phyloP scores from a whole-genome alignment of 2,329 filamentous ascomycete genomes.

The Aureobasidium sp. region DNA sequence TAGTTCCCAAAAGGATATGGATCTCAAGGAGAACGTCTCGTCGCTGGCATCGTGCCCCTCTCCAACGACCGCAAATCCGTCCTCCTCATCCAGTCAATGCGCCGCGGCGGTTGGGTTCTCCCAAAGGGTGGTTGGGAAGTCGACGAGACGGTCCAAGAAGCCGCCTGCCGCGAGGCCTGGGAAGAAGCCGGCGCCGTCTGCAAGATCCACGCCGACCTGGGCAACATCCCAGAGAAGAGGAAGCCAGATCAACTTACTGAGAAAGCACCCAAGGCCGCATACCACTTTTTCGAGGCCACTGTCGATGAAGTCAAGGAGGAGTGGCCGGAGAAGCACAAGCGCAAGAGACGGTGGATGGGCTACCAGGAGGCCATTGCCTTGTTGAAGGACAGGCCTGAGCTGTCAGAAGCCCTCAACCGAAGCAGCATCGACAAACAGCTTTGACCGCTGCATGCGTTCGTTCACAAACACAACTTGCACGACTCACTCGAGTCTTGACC shows the following conservation, averaged over 20 bases:
- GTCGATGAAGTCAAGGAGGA: constrained; percentile 77
- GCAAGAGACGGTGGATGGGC: constrained; percentile 82
- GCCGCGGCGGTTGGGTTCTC: constrained; percentile 88
- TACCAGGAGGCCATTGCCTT: constrained; percentile 75
- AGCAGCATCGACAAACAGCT: constrained; percentile 41
- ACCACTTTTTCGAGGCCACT: constrained; percentile 81
- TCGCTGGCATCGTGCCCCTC: constrained; percentile 88
- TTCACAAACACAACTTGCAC: neutral
- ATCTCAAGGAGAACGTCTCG: constrained; percentile 82
- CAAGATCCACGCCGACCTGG: constrained; percentile 76
- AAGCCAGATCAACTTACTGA: constrained; percentile 45
- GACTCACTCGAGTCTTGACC: neutral
- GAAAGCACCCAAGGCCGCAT: constrained; percentile 63
- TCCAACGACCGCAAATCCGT: constrained; percentile 81
- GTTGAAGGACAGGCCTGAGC: constrained; percentile 71
- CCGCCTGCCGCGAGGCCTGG: constrained; percentile 85
- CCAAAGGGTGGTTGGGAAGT: constrained; percentile 97
- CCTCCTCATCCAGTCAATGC: constrained; percentile 85
- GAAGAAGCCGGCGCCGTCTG: constrained; percentile 93
- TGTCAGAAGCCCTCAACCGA: constrained; percentile 77
- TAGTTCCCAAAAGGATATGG: constrained; percentile 67
- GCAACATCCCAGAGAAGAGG: constrained; percentile 76
- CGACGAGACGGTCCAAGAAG: constrained; percentile 84
- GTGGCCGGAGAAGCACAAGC: constrained; percentile 93
- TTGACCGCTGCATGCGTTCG: neutral